Conservation (phyloP, 805 yeast species). For the Martiniozyma abietophila region DNA sequence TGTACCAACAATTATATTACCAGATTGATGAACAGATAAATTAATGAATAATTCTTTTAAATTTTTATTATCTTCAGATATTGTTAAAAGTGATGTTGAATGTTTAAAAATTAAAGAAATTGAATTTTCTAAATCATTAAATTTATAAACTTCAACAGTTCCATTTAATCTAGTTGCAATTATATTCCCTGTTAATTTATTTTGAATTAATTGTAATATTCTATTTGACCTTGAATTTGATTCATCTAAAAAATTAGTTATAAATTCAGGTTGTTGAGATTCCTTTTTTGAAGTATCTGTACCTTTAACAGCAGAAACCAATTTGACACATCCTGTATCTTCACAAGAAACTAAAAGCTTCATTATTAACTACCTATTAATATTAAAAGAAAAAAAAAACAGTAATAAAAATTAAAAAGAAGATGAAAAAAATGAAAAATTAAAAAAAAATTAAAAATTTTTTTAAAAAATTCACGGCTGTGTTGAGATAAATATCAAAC, state of each 20-base stretch:
- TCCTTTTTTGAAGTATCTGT: slow-evolving; percentile 73
- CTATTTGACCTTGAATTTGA: slow-evolving; percentile 24
- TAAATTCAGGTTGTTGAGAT: slow-evolving; percentile 52
- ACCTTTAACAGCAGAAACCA: slow-evolving; percentile 52
- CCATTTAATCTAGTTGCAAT: slow-evolving; percentile 38
- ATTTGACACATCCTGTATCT: slow-evolving; percentile 60
- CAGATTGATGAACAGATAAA: slow-evolving; percentile 17
- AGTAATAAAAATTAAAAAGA: slow-evolving; percentile 1
- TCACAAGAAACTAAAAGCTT: slow-evolving; percentile 54
- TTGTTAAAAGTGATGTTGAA: slow-evolving; percentile 2
- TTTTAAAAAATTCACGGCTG: not conserved
- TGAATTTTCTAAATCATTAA: slow-evolving; percentile 6
- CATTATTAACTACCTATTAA: slow-evolving; percentile 29
- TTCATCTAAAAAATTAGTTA: slow-evolving; percentile 26
- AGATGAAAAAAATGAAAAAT: slow-evolving; percentile 1
- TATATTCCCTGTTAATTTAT: slow-evolving; percentile 26
- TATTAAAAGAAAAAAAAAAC: not conserved
- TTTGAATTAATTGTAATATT: slow-evolving; percentile 24
- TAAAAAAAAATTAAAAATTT: slow-evolving; percentile 1
- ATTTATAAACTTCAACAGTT: slow-evolving; percentile 30
- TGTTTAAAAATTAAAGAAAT: slow-evolving; percentile 7
- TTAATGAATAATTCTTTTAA: slow-evolving; percentile 11
- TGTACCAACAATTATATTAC: slow-evolving; percentile 7
- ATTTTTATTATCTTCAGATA: not conserved
- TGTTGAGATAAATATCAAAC: too few species aligned